These are phyloP conservation scores for Eucommia ulmoides DNA, from an alignment of 257 asterid species.

Conservation along the genomic window DNA sequence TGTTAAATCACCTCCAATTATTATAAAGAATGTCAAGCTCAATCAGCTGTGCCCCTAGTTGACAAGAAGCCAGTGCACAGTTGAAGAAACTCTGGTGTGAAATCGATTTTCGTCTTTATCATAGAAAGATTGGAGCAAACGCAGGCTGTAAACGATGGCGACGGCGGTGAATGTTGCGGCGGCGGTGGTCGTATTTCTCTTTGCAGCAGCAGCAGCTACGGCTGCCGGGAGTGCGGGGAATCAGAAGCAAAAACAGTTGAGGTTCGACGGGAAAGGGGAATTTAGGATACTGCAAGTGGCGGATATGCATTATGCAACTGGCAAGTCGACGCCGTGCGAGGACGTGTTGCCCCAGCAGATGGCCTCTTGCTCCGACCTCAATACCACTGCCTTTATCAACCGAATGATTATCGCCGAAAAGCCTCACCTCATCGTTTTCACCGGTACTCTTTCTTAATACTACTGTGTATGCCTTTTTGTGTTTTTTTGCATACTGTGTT, in stretches of 20 bases:
- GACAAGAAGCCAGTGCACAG: too few species aligned
- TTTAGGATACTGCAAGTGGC: constrained; percentile 87
- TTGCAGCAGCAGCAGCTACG: too few species aligned
- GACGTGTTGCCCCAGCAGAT: constrained; percentile 57
- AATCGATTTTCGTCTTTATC: too few species aligned
- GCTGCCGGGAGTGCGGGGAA: too few species aligned
- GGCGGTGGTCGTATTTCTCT: too few species aligned
- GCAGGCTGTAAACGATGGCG: too few species aligned
- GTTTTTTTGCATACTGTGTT: neutral
- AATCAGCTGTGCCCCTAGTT: too few species aligned
- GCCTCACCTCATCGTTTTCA: constrained; percentile 74
- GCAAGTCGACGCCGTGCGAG: constrained; percentile 50
- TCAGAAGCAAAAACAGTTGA: constrained; percentile 35
- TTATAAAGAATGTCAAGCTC: too few species aligned
- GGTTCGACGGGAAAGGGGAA: constrained; percentile 56
- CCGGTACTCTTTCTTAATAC: constrained; percentile 27
- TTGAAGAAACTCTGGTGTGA: too few species aligned
- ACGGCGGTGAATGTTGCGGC: too few species aligned
- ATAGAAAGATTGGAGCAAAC: too few species aligned
- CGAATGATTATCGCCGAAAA: constrained; percentile 64
- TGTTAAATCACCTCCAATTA: too few species aligned
- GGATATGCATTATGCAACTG: constrained; percentile 84
- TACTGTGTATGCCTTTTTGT: neutral
- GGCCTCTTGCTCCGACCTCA: constrained; percentile 71
- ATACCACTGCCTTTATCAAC: constrained; percentile 70